phyloP scores from a whole-genome alignment of 106 monocot species.

The Alisma plantagoaquatica region DNA sequence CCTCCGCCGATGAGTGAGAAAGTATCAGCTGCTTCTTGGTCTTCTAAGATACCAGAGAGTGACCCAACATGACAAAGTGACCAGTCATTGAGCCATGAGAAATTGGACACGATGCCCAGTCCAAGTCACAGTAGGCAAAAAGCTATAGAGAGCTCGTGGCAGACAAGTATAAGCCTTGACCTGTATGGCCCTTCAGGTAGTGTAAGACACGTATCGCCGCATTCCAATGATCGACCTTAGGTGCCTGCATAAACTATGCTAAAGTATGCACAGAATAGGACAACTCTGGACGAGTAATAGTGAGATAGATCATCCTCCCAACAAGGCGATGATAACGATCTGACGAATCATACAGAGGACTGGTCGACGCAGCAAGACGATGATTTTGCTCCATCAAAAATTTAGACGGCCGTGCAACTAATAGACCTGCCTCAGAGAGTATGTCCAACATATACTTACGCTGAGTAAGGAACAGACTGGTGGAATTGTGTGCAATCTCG shows the following conservation, averaged over 20 bases:
- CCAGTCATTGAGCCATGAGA: neutral
- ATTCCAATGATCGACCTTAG: neutral
- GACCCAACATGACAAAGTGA: neutral
- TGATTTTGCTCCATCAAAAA: no score
- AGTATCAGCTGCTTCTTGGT: conserved; percentile 6
- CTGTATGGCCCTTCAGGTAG: neutral
- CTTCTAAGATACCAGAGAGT: conserved; percentile 1
- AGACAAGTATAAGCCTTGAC: neutral
- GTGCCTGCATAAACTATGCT: neutral
- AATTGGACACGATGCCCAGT: conserved; percentile 6
- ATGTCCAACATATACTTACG: no score
- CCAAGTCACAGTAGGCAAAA: neutral
- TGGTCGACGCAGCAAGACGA: no score
- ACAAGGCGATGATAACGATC: no score
- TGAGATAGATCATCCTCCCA: neutral
- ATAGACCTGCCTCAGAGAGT: no score
- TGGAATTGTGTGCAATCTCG: neutral
- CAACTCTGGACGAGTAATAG: neutral
- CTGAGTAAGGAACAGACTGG: no score
- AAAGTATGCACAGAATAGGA: neutral
- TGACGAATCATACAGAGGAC: no score
- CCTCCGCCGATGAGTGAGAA: conserved; percentile 1
- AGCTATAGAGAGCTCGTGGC: neutral
- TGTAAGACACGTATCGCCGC: neutral
- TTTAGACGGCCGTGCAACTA: no score